Base-by-base conservation (phyloP, 2,329 filamentous ascomycete species). In the Claviceps digitariae region DNA sequence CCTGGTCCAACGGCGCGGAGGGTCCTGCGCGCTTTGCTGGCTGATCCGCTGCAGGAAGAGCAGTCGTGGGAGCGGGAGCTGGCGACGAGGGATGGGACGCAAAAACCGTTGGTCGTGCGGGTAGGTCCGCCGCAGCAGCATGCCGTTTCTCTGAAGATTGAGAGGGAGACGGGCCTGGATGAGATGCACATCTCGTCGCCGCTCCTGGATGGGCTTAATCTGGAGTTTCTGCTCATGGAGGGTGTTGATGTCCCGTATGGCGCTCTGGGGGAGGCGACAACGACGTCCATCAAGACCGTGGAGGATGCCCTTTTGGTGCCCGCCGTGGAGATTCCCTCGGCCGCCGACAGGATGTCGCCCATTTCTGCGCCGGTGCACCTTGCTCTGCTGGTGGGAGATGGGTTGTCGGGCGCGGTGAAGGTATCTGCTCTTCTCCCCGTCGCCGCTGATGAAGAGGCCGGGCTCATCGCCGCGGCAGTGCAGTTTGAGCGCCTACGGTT, bases 321-420 rank as follows among this genome's bases (percentile, higher is more conserved):
- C 2, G 76, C 76, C 0, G 77, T 95, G 36, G 82, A 87, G 21
- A 86, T 87, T 44, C 80, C 79, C 6, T 82, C 84, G 15, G 76
- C 75, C 56, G 80, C 79, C 17, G 82, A 83, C 9, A 75, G 81
- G 56, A 77, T 81, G 54, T 82, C 82, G 13, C 77, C 82, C 17
- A 75, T 93, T 44, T 81, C 82, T 7, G 89, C 88, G 46, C 90
- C 91, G 0, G 89, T 96, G 1, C 91, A 97, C 64, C 87, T 84
- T 63, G 81, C 84, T 1, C 69, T 96, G 17, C 61, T 96, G 10
- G 77, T 95, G 9, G 83, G 82, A 0, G 77, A 87, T 49, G 90
- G 88, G 0, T 69, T 95, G 2, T 71, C 79, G 52, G 88, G 86
- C 8, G 80, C 85, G 1, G 74, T 83, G 5, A 72, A 76, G 1